Percentiles rank a stretch among this genome's conserved stretches.
Evolutionary conservation across 331 rosid species (phyloP).

Genomic region (Malus hybrid): DNA sequence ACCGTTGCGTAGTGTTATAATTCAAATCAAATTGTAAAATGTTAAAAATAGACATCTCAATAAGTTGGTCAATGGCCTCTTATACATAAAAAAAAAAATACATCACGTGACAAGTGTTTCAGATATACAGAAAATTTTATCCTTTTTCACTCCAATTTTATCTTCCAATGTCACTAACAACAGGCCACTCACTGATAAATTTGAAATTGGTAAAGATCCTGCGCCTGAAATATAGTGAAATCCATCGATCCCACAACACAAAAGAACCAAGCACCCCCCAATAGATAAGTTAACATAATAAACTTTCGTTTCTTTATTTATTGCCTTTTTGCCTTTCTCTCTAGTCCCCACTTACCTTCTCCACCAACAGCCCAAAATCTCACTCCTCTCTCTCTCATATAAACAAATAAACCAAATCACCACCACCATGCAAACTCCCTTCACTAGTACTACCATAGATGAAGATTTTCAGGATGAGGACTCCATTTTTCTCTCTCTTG

Average conservation of each 20-base stretch:
- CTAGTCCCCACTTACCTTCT: constrained; percentile 42
- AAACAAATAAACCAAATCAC: constrained; percentile 18
- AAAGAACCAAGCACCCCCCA: too few relatives aligned
- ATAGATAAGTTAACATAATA: background rate
- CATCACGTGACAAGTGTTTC: background rate
- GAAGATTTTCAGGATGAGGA: constrained; percentile 35
- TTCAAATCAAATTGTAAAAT: background rate
- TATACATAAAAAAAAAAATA: too few relatives aligned
- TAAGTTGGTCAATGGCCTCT: too few relatives aligned
- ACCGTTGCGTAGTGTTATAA: too few relatives aligned
- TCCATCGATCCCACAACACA: background rate
- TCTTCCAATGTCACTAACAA: background rate
- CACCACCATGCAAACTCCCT: constrained; percentile 45
- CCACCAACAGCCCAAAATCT: constrained; percentile 14
- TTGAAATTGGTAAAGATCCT: background rate
- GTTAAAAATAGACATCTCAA: too few relatives aligned
- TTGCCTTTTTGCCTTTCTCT: constrained; percentile 10
- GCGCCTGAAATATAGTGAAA: background rate
- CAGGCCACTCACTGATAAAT: background rate
- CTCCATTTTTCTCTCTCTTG: constrained; percentile 73
- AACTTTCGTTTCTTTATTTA: constrained; percentile 20
- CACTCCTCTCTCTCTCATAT: background rate
- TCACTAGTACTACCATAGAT: constrained; percentile 1
- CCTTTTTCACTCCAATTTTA: background rate
- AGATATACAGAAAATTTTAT: too few relatives aligned